phyloP scores from a whole-genome alignment of 495 filamentous ascomycete genomes.

The Hypoxylon fuscum region DNA sequence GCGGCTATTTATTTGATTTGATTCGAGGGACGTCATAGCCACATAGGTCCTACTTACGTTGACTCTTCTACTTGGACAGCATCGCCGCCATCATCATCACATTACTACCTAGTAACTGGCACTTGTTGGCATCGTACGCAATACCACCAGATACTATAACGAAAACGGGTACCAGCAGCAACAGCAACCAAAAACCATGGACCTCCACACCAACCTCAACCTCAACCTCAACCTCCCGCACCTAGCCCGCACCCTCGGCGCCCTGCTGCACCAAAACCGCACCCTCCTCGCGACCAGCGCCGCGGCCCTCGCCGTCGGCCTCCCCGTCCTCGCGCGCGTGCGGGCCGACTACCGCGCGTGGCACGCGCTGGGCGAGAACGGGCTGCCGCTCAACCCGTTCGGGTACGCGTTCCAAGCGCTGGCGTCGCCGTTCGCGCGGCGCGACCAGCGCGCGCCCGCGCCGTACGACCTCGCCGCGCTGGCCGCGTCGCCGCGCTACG shows the following conservation, averaged over 20 bases:
- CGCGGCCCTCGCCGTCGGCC: conserved; percentile 2
- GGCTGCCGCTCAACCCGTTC: conserved; percentile 46
- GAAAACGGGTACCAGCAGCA: background rate
- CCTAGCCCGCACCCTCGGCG: too few species aligned
- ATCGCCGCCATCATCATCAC: too few species aligned
- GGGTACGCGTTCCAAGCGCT: conserved; percentile 44
- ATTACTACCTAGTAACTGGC: too few species aligned
- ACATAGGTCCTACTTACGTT: too few species aligned
- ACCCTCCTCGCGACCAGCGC: conserved; percentile 9
- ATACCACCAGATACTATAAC: too few species aligned
- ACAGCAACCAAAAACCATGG: conserved; percentile 11
- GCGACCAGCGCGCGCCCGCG: conserved; percentile 33
- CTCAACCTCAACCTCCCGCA: conserved; percentile 3
- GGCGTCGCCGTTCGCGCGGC: conserved; percentile 28
- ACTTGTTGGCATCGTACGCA: too few species aligned
- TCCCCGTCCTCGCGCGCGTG: conserved; percentile 11
- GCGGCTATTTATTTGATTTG: too few species aligned
- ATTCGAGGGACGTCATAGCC: too few species aligned
- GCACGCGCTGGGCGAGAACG: conserved; percentile 47
- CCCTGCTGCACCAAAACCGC: too few species aligned
- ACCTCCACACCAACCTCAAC: background rate
- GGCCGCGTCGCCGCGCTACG: conserved; percentile 1
- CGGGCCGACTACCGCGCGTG: conserved; percentile 40
- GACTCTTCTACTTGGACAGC: too few species aligned
- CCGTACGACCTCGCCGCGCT: conserved; percentile 28